These are phyloP conservation scores for Knoxia roxburghii DNA, from an alignment of 257 asterid genomes.

Conservation along the genomic window DNA sequence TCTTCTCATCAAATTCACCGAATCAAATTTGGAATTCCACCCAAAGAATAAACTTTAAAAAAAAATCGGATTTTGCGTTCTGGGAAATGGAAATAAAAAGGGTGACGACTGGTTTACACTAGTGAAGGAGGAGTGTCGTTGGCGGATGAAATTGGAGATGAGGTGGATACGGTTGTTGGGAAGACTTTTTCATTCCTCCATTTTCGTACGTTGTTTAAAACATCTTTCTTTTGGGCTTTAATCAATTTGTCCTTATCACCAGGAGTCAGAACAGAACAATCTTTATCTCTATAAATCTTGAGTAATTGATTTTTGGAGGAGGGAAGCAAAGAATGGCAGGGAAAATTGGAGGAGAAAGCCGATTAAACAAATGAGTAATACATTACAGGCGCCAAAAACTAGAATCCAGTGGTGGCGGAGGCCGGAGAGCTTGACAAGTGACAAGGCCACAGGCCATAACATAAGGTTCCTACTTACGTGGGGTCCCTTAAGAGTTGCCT, in stretches of 20 bases:
- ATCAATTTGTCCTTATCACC: too few relatives aligned
- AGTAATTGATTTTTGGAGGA: too few relatives aligned
- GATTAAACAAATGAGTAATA: too few relatives aligned
- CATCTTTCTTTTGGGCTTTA: too few relatives aligned
- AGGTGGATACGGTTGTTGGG: slow-evolving; percentile 2
- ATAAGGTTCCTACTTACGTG: background rate
- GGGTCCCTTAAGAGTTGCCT: background rate
- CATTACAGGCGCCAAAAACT: background rate
- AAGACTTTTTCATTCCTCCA: slow-evolving; percentile 15
- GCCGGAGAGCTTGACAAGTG: slow-evolving; percentile 2
- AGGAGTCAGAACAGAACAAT: too few relatives aligned
- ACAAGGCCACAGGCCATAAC: too few relatives aligned
- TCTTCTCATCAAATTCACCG: slow-evolving; percentile 5
- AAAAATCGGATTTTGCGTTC: background rate
- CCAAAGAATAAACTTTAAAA: too few relatives aligned
- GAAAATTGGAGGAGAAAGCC: background rate
- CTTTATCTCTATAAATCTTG: too few relatives aligned
- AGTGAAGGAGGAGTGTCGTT: background rate
- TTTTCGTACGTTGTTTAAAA: too few relatives aligned
- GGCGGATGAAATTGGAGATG: slow-evolving; percentile 17
- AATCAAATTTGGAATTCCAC: background rate
- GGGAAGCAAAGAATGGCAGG: background rate
- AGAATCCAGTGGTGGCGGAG: slow-evolving; percentile 5
- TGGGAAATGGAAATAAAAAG: slow-evolving; percentile 3
- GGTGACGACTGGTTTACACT: background rate